A percentile compares a stretch with the other conserved stretches of the same genome.
Evolutionary conservation across 192 early-diverging fungal genomes (phyloP).

Genomic region (Backusella mclennaniae): DNA sequence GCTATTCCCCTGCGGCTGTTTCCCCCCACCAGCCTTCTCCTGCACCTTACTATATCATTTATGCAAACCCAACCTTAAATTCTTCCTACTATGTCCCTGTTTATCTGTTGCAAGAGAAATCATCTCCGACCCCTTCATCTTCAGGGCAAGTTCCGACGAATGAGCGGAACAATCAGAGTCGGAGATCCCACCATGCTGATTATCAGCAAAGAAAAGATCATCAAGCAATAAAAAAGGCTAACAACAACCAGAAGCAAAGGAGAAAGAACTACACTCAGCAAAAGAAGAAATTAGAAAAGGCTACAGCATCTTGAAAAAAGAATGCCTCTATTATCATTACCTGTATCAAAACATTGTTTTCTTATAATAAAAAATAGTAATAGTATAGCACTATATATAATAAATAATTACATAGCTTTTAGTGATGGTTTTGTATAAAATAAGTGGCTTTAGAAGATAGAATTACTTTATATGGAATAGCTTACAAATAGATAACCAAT

Average conservation of each 20-base stretch:
- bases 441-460: not conserved
- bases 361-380: not conserved
- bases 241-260: not conserved
- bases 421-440: not conserved
- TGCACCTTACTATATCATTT: conserved; percentile 2
- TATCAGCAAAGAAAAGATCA: conserved; percentile 4
- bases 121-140: not conserved
- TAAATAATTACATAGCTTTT: not conserved
- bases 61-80: conserved; percentile 6
- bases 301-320: not conserved
- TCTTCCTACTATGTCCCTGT: conserved; percentile 5
- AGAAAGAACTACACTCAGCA: not conserved
- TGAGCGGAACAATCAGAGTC: not conserved
- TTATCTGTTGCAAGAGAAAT: not conserved
- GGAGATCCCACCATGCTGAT: not conserved
- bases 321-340: not conserved
- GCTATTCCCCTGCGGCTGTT: not conserved
- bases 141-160: not conserved
- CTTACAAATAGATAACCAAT: not conserved
- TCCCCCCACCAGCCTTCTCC: not conserved
- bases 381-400: not conserved
- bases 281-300: not conserved
- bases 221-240: not conserved
- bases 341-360: not conserved
- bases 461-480: not conserved